Evolutionary conservation across 1,284 basidiomycete genomes (phyloP), one percentile per base, ranked within the genome.

Genomic region (Anthracocystis walkeri): DNA sequence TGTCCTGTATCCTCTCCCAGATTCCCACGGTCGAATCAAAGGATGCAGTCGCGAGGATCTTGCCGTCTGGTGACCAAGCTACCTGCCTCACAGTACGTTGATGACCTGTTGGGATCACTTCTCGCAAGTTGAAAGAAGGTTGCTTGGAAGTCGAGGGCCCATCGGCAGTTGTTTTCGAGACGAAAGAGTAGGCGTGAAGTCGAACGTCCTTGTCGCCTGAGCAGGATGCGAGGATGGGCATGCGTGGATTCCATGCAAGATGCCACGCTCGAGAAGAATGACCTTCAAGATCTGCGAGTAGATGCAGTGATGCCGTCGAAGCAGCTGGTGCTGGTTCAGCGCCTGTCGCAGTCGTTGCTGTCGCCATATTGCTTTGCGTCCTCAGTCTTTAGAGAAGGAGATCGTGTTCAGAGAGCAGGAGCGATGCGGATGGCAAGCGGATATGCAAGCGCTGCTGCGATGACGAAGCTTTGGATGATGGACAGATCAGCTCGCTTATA

Each of bases 1-100:
- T 62, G 50, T 80, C 73, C 35, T 71, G 90, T 50, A 81, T 71
- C 31, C 77, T 74, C 79, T 95, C 93, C 95, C 95, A 99, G 45
- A 99, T 89, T 0, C 91, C 93, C 25, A 98, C 92, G 57, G 93
- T 94, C 0, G 93, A 90, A 82, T 99, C 97, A 80, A 99, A 99
- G 1, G 93, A 96, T 0, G 92, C 97, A 0, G 94, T 95, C 0
- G 95, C 96, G n/a, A 99, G 88, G 2, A 91, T 92, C 57, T 89
- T 88, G 2, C 96, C 96, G 3, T 92, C 91, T 0, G 96, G 95
- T 3, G 93, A 89, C 94, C 96, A 99, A 0, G 93, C 91, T 27
- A 98, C 82, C 16, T 90, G 88, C 25, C 97, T 89, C n/a, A 99
- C 93, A 0, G 96, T 95, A 75, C 96, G 92, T 25, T 90, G 89